A percentile compares a stretch with the other conserved stretches of the same genome.
These are phyloP conservation scores for Cyclotella distinguenda DNA, from an alignment of 108 stramenopile species.

Conservation along the genomic window DNA sequence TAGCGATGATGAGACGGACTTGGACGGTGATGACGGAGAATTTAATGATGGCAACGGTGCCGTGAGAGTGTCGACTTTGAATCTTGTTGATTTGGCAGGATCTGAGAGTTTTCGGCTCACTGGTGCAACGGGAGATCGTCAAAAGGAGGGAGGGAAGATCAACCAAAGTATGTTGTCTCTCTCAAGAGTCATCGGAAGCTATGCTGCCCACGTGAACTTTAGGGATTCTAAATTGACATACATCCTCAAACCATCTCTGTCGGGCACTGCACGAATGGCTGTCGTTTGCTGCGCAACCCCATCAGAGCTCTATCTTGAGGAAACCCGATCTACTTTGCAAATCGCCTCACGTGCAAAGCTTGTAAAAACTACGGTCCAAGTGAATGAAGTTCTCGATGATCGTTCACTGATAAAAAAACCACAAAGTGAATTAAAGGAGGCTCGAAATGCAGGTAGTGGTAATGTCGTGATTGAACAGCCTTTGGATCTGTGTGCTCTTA, in stretches of 20 bases:
- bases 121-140: constrained; percentile 92
- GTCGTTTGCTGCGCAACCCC: constrained; percentile 94
- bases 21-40: constrained; percentile 16
- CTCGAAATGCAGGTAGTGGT: constrained; percentile 30
- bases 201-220: constrained; percentile 64
- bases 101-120: constrained; percentile 91
- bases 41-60: constrained; percentile 52
- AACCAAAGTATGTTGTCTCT: constrained; percentile 95
- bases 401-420: constrained; percentile 71
- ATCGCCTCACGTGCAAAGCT: constrained; percentile 91
- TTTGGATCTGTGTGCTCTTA: too few relatives aligned
- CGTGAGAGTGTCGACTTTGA: constrained; percentile 75
- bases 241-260: constrained; percentile 93
- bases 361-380: constrained; percentile 69
- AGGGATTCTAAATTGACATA: constrained; percentile 96
- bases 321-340: constrained; percentile 91
- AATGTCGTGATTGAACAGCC: too few relatives aligned
- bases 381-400: constrained; percentile 77
- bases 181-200: constrained; percentile 94
- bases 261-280: constrained; percentile 92
- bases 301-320: constrained; percentile 80
- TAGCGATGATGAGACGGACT: constrained; percentile 19
- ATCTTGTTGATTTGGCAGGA: constrained; percentile 89
- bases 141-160: constrained; percentile 98
- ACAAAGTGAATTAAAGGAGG: constrained; percentile 54